Evolutionary conservation across 2,329 filamentous ascomycete genomes (phyloP).

Genomic region (Chrysosporium keratinophilum): DNA sequence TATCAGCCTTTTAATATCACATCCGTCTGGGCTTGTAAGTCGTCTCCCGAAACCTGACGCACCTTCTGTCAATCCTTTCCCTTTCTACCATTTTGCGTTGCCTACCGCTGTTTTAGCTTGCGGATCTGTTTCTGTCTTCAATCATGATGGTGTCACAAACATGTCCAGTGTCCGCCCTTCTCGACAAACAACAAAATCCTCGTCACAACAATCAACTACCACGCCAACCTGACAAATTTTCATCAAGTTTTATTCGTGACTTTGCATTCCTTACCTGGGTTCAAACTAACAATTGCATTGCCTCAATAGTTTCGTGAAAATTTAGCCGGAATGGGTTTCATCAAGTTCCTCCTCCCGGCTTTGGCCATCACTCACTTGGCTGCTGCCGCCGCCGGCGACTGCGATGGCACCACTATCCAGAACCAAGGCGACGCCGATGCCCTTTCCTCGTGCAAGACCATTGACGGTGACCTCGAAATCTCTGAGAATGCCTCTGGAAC

Average conservation of each 20-base stretch:
- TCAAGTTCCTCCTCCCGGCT: conserved; percentile 47
- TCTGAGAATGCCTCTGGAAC: conserved; percentile 44
- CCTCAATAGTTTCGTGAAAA: conserved; percentile 1
- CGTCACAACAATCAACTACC: not conserved
- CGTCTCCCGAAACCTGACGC: not conserved
- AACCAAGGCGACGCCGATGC: conserved; percentile 54
- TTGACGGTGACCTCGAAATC: conserved; percentile 59
- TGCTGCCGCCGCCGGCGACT: conserved; percentile 8
- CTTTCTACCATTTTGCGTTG: not conserved
- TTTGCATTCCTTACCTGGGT: not conserved
- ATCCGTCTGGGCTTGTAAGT: not conserved
- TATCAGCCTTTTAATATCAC: conserved; percentile 3
- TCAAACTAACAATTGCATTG: not conserved
- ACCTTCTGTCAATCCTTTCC: conserved; percentile 1
- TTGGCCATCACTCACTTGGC: conserved; percentile 45
- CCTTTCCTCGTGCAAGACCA: conserved; percentile 55
- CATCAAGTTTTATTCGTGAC: not conserved
- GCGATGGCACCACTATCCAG: conserved; percentile 38
- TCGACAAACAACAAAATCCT: not conserved
- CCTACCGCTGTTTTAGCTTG: not conserved
- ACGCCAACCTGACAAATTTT: not conserved
- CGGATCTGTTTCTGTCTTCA: not conserved
- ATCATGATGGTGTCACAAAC: not conserved
- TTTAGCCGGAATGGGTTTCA: conserved; percentile 39
- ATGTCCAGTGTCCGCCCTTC: not conserved